phyloP scores from a whole-genome alignment of 2,329 filamentous ascomycete genomes.

The Nemania sp. region DNA sequence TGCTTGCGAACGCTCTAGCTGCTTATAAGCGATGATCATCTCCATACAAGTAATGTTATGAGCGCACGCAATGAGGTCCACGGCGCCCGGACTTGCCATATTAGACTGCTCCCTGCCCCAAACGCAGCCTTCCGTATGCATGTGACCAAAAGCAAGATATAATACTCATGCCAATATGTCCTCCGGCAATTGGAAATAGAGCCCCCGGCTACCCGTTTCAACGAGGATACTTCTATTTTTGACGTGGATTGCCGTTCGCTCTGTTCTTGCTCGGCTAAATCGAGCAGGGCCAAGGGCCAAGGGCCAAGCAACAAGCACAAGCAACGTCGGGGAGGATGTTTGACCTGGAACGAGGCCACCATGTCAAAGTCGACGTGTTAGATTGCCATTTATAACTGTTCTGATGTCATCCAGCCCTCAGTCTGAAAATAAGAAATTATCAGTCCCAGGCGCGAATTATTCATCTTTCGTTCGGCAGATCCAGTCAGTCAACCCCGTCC shows the following conservation, averaged over 20 bases:
- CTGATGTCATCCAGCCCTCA: constrained; percentile 15
- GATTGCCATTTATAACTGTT: constrained; percentile 26
- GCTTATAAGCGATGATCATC: background rate
- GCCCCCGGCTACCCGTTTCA: background rate
- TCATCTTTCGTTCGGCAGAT: constrained; percentile 15
- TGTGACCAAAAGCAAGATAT: background rate
- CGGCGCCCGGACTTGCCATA: background rate
- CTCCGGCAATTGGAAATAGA: constrained; percentile 7
- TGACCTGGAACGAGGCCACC: constrained; percentile 5
- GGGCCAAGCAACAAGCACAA: too few relatives aligned
- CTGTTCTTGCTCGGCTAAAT: constrained; percentile 27
- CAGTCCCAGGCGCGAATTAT: constrained; percentile 13
- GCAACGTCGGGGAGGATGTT: background rate
- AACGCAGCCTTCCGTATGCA: background rate
- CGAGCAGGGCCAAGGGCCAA: background rate
- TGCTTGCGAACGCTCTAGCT: background rate
- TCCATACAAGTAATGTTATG: background rate
- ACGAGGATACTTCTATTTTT: constrained; percentile 18
- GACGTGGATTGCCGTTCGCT: constrained; percentile 4
- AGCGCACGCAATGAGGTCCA: background rate
- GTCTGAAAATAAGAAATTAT: constrained; percentile 1
- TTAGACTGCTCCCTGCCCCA: background rate
- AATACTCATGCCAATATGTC: constrained; percentile 17
- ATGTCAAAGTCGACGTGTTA: constrained; percentile 5
- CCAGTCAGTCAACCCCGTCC: background rate